A percentile compares a stretch with the other conserved stretches of the same genome.
phyloP scores from a whole-genome alignment of 2,329 filamentous ascomycete species.

The Clonostachys rosea region DNA sequence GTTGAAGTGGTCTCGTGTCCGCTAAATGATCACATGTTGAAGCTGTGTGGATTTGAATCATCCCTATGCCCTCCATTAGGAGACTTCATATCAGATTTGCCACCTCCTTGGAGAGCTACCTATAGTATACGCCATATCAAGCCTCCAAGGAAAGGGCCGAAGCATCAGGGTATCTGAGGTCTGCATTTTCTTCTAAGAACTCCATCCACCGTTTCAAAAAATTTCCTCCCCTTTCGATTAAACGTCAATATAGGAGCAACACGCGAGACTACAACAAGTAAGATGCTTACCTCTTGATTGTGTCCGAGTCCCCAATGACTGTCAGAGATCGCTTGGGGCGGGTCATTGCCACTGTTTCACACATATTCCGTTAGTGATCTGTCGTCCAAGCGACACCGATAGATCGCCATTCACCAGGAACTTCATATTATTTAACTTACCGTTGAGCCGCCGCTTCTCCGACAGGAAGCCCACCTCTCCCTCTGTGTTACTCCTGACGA shows the following conservation, averaged over 20 bases:
- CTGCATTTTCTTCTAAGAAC: slow-evolving; percentile 83
- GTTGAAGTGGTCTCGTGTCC: too few species aligned
- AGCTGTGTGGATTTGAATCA: too few species aligned
- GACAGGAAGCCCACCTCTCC: slow-evolving; percentile 89
- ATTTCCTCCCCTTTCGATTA: slow-evolving; percentile 61
- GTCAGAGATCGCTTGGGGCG: slow-evolving; percentile 86
- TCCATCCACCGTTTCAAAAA: slow-evolving; percentile 92
- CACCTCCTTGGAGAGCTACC: too few species aligned
- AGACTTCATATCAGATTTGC: too few species aligned
- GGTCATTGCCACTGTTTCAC: slow-evolving; percentile 90
- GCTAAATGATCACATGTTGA: too few species aligned
- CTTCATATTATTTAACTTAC: slow-evolving; percentile 41
- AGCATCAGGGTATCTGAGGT: slow-evolving; percentile 79
- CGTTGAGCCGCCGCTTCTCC: slow-evolving; percentile 89
- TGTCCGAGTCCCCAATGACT: slow-evolving; percentile 91
- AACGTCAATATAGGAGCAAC: slow-evolving; percentile 1
- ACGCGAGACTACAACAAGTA: neutral
- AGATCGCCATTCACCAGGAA: too few species aligned
- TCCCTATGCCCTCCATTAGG: too few species aligned
- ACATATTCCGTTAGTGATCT: neutral
- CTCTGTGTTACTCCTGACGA: slow-evolving; percentile 87
- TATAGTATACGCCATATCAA: too few species aligned
- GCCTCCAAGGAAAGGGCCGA: too few species aligned
- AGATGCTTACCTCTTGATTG: slow-evolving; percentile 70
- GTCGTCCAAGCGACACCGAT: too few species aligned